These are phyloP conservation scores for Chamaecyparis obtusa DNA, from an alignment of 75 land plant genomes.

Conservation along the genomic window DNA sequence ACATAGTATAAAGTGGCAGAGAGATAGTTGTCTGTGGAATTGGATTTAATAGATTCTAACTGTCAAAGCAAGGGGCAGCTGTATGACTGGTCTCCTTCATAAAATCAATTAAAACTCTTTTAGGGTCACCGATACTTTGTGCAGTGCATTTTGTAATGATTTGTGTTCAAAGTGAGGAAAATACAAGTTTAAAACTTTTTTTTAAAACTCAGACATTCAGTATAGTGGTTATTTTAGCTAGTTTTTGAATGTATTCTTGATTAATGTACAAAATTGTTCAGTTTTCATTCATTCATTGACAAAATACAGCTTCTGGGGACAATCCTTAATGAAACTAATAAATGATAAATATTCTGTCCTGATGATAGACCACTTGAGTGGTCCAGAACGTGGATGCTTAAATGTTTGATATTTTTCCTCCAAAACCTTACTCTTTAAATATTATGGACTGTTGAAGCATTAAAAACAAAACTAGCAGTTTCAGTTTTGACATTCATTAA, in stretches of 20 bases:
- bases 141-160: neutral
- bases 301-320: neutral
- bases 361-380: too few species aligned
- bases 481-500: neutral
- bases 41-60: neutral
- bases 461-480: neutral
- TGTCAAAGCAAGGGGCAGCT: neutral
- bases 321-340: neutral
- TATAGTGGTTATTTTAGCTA: neutral
- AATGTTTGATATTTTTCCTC: too few species aligned
- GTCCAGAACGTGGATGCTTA: too few species aligned
- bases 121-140: neutral
- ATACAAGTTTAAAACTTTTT: neutral
- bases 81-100: neutral
- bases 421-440: too few species aligned
- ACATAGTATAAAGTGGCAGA: neutral
- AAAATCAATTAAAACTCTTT: neutral
- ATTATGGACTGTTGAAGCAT: too few species aligned
- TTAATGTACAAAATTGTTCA: neutral
- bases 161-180: neutral
- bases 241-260: neutral
- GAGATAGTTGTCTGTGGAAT: neutral
- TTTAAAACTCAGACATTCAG: neutral
- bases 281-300: neutral
- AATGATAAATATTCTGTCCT: too few species aligned